Conservation (phyloP, 768 basidiomycete species). For the Termitomyces sp. region DNA sequence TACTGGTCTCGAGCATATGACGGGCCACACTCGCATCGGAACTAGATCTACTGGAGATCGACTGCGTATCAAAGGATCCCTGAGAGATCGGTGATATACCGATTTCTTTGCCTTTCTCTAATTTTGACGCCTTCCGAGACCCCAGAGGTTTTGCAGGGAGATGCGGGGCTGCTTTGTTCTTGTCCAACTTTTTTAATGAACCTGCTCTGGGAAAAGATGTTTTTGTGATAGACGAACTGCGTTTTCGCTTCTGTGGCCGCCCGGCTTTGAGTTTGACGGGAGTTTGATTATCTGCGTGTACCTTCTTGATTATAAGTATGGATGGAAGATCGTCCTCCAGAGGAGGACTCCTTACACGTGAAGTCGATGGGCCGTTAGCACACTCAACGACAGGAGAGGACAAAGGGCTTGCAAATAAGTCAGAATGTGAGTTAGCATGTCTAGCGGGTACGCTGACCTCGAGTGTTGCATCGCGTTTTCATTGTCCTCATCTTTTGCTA, state of each 20-base stretch:
- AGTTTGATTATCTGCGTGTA: constrained; percentile 1
- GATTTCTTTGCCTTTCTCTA: constrained; percentile 30
- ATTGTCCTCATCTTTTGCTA: not conserved
- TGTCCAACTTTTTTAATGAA: constrained; percentile 11
- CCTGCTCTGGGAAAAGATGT: constrained; percentile 1
- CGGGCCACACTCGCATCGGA: constrained; percentile 38
- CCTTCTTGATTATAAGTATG: constrained; percentile 25
- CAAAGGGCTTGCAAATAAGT: constrained; percentile 6
- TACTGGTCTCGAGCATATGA: constrained; percentile 28
- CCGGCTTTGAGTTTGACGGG: constrained; percentile 9
- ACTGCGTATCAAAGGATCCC: constrained; percentile 16
- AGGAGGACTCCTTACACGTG: constrained; percentile 8
- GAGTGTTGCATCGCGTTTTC: constrained; percentile 2
- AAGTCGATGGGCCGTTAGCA: not conserved
- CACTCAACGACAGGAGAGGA: constrained; percentile 8
- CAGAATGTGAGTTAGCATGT: not conserved
- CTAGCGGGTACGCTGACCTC: constrained; percentile 5
- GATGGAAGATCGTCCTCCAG: constrained; percentile 25
- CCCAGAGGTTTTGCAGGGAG: constrained; percentile 13
- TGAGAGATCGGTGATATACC: constrained; percentile 11
- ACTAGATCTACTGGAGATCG: constrained; percentile 28
- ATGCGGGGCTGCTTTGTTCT: constrained; percentile 7
- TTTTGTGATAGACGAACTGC: constrained; percentile 12
- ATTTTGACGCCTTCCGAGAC: constrained; percentile 6
- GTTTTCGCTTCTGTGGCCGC: constrained; percentile 21